Evolutionary conservation across 352 stramenopile species (phyloP).

Genomic region (Phytophthora sp.): DNA sequence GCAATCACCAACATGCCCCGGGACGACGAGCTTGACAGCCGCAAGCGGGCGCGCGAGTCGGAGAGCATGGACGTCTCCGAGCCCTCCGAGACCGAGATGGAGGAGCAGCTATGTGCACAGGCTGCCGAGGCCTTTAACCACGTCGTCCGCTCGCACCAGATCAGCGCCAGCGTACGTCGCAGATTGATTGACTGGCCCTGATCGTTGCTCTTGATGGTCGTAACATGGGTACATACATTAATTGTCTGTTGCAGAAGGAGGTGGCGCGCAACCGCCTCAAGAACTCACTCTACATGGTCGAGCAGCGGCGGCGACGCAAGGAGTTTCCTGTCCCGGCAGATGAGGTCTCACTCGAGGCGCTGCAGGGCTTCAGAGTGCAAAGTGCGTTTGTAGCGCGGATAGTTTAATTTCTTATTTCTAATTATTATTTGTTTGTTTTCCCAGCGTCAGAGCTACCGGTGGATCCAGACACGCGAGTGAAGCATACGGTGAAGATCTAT

Average conservation of each 20-base stretch:
- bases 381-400: constrained; percentile 45
- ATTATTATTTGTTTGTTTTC: constrained; percentile 1
- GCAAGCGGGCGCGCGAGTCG: constrained; percentile 24
- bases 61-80: constrained; percentile 12
- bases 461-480: constrained; percentile 27
- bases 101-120: constrained; percentile 78
- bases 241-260: constrained; percentile 38
- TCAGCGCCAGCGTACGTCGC: constrained; percentile 54
- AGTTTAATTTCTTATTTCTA: constrained; percentile 7
- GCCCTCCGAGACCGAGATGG: constrained; percentile 56
- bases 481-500: constrained; percentile 32
- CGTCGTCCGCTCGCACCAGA: constrained; percentile 67
- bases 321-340: constrained; percentile 38
- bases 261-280: constrained; percentile 69
- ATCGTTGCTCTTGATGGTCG: constrained; percentile 7
- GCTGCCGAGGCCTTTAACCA: constrained; percentile 70
- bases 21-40: constrained; percentile 1
- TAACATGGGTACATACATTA: constrained; percentile 14
- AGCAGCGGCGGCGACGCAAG: constrained; percentile 29
- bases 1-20: constrained; percentile 18
- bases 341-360: constrained; percentile 38
- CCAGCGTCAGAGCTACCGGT: constrained; percentile 55
- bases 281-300: constrained; percentile 42
- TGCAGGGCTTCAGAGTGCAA: constrained; percentile 50
- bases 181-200: background rate